Base-by-base conservation (phyloP, 768 basidiomycete genomes). In the Podaxis pistillaris region DNA sequence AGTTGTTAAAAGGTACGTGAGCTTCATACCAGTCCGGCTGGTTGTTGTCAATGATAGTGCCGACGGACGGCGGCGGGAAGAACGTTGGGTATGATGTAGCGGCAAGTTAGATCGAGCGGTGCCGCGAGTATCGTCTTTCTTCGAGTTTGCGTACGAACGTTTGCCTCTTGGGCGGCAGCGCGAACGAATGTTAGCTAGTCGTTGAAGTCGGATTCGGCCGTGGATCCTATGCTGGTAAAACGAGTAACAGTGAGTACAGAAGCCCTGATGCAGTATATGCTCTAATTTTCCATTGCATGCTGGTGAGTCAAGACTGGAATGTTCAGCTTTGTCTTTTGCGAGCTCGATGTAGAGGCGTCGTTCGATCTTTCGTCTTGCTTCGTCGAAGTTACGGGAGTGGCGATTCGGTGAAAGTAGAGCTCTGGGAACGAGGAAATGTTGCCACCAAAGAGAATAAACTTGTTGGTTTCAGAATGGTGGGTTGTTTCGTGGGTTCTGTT, bases 161-260 rank as follows among this genome's bases (percentile, higher is more conserved):
- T 49, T 6, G 55, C 40, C 22, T 22, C 5, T 9, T 5, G n/a
- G n/a, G 22, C 22, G n/a, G 22, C 8, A 19, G 55, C 55, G 12
- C 60, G 50, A 30, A 58, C 56, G 46, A 54, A 57, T 13, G 56
- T 40, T 6, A 58, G 67, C 40, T 49, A 62, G 19, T 12, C 22
- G 2, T 36, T 46, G 8, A 60, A 56, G 19, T 61, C 11, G 22
- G 22, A 7, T 22, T 50, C 19, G n/a, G 22, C 5, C 19, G 11
- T 22, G 22, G 22, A 11, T 11, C 11, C n/a, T 53, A 58, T 58
- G 9, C 52, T 66, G 28, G 68, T 55, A 53, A 65, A 70, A 26
- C 67, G 65, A 2, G 69, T 28, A 30, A 66, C 64, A 7, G 67
- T 67, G 1, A 69, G 64, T 8, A 63, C 65, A 40, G 69, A 72